Evolutionary conservation across 1,284 basidiomycete genomes (phyloP), one percentile per base, ranked within the genome.

Genomic region (Mycosarcoma maydis): DNA sequence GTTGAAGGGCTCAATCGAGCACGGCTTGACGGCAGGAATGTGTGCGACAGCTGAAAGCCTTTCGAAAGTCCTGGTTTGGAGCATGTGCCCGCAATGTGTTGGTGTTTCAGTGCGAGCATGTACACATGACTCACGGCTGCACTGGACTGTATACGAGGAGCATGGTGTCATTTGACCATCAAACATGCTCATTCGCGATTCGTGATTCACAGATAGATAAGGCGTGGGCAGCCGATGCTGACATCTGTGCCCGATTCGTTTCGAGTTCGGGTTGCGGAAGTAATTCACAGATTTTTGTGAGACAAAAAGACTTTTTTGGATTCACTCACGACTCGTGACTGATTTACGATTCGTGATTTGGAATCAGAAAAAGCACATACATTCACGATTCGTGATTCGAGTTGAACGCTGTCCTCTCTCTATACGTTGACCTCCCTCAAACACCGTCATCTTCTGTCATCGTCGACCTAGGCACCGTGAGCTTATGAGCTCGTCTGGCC

Each of bases 131-230:
- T n/a, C n/a, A 30, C 9, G 9, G 9, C 9, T 30, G 29, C 29
- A 34, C 13, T 34, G 11, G 7, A 11, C 16, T 34, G n/a, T 34
- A 16, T 10, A n/a, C n/a, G 33, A 6, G 7, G 16, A 16, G 33
- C n/a, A 58, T 58, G 61, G 61, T 65, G 61, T 65, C 61, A 65
- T 65, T 50, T 54, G 32, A 33, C 40, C 26, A 34, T 40, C 30
- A 22, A 48, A 51, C 30, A 45, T 13, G 33, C 47, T 55, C 52
- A 55, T 54, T 39, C 32, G 32, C 19, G 14, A 14, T n/a, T n/a
- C n/a, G n/a, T n/a, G n/a, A n/a, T n/a, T n/a, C n/a, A n/a, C n/a
- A n/a, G n/a, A 30, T 14, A 26, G 44, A 41, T 34, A 32, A 44
- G 34, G 11, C 17, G 34, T n/a, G 32, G 3, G 3, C 40, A 57